phyloP scores from a whole-genome alignment of 257 asterid species.

The Fraxinus anomala region DNA sequence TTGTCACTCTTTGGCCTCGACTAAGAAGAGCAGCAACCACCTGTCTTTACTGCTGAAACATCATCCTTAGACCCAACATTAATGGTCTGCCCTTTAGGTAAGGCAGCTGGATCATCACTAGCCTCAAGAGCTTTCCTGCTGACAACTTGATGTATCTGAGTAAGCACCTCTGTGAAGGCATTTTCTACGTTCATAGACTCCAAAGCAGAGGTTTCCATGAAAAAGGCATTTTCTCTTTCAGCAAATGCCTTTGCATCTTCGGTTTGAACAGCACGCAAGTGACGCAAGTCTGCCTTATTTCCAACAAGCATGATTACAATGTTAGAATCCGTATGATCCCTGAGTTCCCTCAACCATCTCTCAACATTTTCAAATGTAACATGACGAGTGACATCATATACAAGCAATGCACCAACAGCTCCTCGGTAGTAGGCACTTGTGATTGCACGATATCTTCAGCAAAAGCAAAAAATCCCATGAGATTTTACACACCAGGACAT shows the following conservation, averaged over 20 bases:
- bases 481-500: not conserved
- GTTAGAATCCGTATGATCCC: constrained; percentile 52
- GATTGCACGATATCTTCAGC: constrained; percentile 48
- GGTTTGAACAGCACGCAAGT: constrained; percentile 52
- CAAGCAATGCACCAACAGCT: constrained; percentile 57
- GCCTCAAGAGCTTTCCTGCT: constrained; percentile 53
- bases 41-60: constrained; percentile 53
- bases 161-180: constrained; percentile 56
- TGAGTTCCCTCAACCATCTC: constrained; percentile 53
- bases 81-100: constrained; percentile 54
- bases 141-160: constrained; percentile 50
- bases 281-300: constrained; percentile 52
- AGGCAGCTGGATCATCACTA: constrained; percentile 41
- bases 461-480: not conserved
- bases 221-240: constrained; percentile 42
- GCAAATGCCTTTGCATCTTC: constrained; percentile 52
- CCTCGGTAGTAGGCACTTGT: constrained; percentile 60
- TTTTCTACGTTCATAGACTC: constrained; percentile 57
- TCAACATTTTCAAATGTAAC: constrained; percentile 47
- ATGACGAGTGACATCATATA: constrained; percentile 52
- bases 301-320: constrained; percentile 55
- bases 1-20: not conserved
- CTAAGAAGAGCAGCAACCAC: constrained; percentile 54
- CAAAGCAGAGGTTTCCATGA: constrained; percentile 59
- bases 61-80: constrained; percentile 46